phyloP scores from a whole-genome alignment of 257 asterid genomes.

The Nicotiana paniculata region DNA sequence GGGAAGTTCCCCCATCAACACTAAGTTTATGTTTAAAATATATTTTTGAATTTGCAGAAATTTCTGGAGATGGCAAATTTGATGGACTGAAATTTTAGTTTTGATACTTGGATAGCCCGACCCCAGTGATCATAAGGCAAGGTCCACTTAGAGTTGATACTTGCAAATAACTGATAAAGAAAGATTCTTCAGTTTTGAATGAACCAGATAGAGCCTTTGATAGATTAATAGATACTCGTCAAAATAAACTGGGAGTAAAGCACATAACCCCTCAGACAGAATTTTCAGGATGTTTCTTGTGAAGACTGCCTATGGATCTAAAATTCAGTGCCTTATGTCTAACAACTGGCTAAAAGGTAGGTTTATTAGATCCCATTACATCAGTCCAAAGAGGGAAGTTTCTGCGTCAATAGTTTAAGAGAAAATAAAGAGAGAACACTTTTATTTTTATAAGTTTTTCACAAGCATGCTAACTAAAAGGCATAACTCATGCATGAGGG shows the following conservation, averaged over 20 bases:
- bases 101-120: not conserved
- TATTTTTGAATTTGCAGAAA: not conserved
- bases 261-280: not conserved
- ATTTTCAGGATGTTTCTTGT: not conserved
- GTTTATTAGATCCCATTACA: not conserved
- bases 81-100: not conserved
- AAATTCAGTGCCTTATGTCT: not conserved
- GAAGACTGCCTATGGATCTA: not conserved
- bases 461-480: conserved; percentile 1
- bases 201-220: not conserved
- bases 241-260: not conserved
- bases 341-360: not conserved
- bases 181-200: not conserved
- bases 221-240: not conserved
- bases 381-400: not conserved
- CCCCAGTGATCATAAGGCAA: not conserved
- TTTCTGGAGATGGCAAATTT: not conserved
- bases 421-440: not conserved
- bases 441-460: not conserved
- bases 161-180: not conserved
- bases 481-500: not conserved
- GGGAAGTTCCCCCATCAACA: not conserved
- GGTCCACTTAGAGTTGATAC: not conserved
- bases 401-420: not conserved
- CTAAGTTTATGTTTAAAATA: not conserved